A percentile compares a stretch with the other conserved stretches of the same genome.
These are phyloP conservation scores for Nigrospora osmanthi DNA, from an alignment of 2,329 filamentous ascomycete genomes.

Conservation along the genomic window DNA sequence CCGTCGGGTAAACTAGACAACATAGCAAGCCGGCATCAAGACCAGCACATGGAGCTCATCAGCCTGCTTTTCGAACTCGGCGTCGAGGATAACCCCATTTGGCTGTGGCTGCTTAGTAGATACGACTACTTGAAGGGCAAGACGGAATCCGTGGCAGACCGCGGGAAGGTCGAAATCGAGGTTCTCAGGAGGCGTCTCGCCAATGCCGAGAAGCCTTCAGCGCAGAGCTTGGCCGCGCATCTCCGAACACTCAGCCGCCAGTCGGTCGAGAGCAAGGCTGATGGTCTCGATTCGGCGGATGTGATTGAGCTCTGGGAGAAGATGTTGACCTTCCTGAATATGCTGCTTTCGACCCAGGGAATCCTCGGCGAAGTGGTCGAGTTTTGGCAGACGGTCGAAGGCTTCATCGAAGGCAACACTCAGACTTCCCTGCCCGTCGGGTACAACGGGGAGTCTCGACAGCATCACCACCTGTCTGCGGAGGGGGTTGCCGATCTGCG, in stretches of 20 bases:
- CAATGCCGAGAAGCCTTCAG: slow-evolving; percentile 61
- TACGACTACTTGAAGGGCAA: slow-evolving; percentile 85
- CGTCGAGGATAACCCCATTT: slow-evolving; percentile 92
- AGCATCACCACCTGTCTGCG: slow-evolving; percentile 71
- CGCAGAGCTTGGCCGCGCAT: slow-evolving; percentile 64
- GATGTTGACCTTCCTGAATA: slow-evolving; percentile 64
- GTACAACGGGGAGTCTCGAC: slow-evolving; percentile 71
- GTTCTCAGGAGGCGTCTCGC: slow-evolving; percentile 77
- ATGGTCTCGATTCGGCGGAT: slow-evolving; percentile 68
- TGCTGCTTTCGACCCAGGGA: slow-evolving; percentile 69
- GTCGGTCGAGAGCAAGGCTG: slow-evolving; percentile 49
- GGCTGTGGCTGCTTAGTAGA: slow-evolving; percentile 86
- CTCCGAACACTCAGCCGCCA: slow-evolving; percentile 67
- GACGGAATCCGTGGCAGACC: slow-evolving; percentile 71
- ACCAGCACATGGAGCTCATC: slow-evolving; percentile 87
- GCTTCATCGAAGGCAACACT: slow-evolving; percentile 80
- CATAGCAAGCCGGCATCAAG: slow-evolving; percentile 52
- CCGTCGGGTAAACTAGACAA: slow-evolving; percentile 38
- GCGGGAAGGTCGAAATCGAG: slow-evolving; percentile 88
- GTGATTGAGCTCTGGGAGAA: slow-evolving; percentile 92
- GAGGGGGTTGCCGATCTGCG: slow-evolving; percentile 66
- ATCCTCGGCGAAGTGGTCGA: slow-evolving; percentile 84
- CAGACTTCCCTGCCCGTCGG: slow-evolving; percentile 74
- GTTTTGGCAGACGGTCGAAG: slow-evolving; percentile 88
- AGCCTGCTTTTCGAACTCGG: slow-evolving; percentile 84